These are phyloP conservation scores for Streptanthus diversifolius DNA, from an alignment of 345 rosid genomes.

Conservation along the genomic window DNA sequence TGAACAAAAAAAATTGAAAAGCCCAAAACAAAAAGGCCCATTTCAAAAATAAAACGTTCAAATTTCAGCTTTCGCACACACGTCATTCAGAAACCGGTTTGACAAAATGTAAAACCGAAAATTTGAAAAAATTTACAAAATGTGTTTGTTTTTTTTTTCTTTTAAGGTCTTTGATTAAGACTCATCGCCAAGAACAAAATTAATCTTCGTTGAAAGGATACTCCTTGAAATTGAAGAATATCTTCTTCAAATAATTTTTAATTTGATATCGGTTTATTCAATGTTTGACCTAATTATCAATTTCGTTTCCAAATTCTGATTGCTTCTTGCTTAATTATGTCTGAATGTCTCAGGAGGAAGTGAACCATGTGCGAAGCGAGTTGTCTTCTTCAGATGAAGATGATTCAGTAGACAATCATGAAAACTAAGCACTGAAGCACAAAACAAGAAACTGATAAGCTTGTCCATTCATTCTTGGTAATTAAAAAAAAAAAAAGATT, in stretches of 20 bases:
- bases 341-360: conserved; percentile 4
- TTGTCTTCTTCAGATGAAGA: conserved; percentile 42
- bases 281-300: neutral
- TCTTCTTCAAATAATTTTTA: neutral
- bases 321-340: neutral
- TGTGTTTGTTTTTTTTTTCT: too few species aligned
- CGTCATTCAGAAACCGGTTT: too few species aligned
- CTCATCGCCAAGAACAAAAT: too few species aligned
- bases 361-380: neutral
- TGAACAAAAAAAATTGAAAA: too few species aligned
- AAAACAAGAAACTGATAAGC: conserved; percentile 87
- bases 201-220: neutral
- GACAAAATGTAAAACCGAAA: too few species aligned
- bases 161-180: too few species aligned
- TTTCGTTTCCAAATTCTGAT: neutral
- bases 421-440: conserved; percentile 54
- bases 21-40: too few species aligned
- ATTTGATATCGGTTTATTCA: neutral
- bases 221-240: conserved; percentile 1
- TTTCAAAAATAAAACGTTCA: too few species aligned
- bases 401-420: conserved; percentile 56
- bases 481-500: neutral
- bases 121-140: too few species aligned
- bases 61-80: too few species aligned
- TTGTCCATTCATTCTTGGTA: conserved; percentile 76